phyloP scores from a whole-genome alignment of 805 yeast genomes.

The Pichia rugopelliculosa region DNA sequence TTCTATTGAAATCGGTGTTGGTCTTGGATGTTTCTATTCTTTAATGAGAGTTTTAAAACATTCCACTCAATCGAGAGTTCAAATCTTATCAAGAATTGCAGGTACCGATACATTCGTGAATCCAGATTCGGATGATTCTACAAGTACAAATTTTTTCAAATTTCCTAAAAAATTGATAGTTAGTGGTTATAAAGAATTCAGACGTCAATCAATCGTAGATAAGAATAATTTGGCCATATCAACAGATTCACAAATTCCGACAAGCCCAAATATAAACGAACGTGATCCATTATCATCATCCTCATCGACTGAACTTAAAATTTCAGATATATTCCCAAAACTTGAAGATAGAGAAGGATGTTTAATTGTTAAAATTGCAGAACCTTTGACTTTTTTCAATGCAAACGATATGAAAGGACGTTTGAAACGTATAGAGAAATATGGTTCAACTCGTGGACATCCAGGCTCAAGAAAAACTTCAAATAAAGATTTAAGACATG shows the following conservation, averaged over 20 bases:
- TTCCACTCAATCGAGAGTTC: slow-evolving; percentile 76
- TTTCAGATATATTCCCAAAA: slow-evolving; percentile 14
- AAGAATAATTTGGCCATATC: not conserved
- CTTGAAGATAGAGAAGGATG: slow-evolving; percentile 58
- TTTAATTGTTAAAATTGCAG: slow-evolving; percentile 73
- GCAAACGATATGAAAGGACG: slow-evolving; percentile 67
- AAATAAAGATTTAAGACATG: slow-evolving; percentile 40
- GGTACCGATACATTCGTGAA: slow-evolving; percentile 58
- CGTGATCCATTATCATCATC: not conserved
- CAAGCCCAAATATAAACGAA: not conserved
- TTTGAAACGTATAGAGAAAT: slow-evolving; percentile 61
- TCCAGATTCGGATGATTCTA: slow-evolving; percentile 47
- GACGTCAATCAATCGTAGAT: slow-evolving; percentile 14
- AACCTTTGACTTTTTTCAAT: slow-evolving; percentile 84
- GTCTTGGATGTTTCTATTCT: slow-evolving; percentile 78
- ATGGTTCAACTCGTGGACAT: slow-evolving; percentile 67
- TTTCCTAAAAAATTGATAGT: slow-evolving; percentile 17
- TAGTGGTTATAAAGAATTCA: slow-evolving; percentile 23
- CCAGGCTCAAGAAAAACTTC: slow-evolving; percentile 41
- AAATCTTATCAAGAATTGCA: slow-evolving; percentile 65
- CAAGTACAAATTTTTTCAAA: slow-evolving; percentile 7
- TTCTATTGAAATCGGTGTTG: slow-evolving; percentile 86
- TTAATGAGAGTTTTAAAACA: slow-evolving; percentile 72
- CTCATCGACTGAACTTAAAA: slow-evolving; percentile 1
- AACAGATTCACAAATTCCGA: not conserved